These are phyloP conservation scores for Cercospora zeina DNA, from an alignment of 2,329 filamentous ascomycete genomes.

Conservation along the genomic window DNA sequence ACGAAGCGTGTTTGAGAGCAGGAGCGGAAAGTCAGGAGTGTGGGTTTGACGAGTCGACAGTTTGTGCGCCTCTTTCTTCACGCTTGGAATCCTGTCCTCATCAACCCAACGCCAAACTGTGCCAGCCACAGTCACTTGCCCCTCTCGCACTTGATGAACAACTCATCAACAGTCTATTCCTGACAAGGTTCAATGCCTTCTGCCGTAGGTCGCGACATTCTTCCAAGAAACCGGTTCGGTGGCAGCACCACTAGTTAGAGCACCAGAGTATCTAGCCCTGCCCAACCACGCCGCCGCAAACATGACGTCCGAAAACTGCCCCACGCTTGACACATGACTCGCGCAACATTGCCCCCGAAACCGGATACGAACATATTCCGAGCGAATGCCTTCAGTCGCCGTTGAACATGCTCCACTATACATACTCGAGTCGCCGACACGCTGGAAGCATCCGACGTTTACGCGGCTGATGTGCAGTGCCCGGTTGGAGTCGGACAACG, in stretches of 20 bases:
- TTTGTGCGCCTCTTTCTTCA: too few relatives aligned
- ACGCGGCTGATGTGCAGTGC: constrained; percentile 8
- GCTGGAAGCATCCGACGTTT: neutral
- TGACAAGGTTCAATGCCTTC: too few relatives aligned
- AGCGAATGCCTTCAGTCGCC: neutral
- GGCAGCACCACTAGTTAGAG: neutral
- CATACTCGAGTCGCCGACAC: neutral
- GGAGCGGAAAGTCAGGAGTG: too few relatives aligned
- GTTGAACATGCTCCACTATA: too few relatives aligned
- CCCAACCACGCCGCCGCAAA: neutral
- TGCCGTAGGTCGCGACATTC: constrained; percentile 2
- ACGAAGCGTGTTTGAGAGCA: neutral
- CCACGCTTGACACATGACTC: neutral
- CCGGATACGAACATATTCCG: neutral
- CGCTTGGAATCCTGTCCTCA: too few relatives aligned
- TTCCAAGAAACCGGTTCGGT: constrained; percentile 1
- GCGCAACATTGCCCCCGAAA: neutral
- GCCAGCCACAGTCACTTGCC: too few relatives aligned
- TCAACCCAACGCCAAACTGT: too few relatives aligned
- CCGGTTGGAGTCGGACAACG: neutral
- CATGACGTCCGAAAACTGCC: neutral
- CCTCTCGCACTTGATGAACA: too few relatives aligned
- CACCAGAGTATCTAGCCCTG: neutral
- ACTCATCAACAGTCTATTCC: too few relatives aligned
- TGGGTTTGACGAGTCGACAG: too few relatives aligned